A percentile compares a stretch with the other conserved stretches of the same genome.
phyloP scores from a whole-genome alignment of 2,329 filamentous ascomycete genomes.

The Thielaviopsis euricoi region DNA sequence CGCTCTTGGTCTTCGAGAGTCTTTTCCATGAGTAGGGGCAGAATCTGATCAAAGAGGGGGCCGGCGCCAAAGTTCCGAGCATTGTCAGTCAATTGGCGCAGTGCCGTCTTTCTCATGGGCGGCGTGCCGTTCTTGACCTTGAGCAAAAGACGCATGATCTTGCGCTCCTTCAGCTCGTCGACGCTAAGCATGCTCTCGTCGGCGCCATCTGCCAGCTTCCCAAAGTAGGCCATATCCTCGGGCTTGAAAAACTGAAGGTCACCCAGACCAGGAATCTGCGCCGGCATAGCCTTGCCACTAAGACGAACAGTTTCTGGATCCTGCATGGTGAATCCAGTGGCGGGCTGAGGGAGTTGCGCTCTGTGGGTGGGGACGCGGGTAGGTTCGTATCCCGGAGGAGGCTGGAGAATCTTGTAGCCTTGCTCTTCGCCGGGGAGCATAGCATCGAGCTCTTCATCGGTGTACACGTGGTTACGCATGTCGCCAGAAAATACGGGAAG shows the following conservation, averaged over 20 bases:
- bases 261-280: slow-evolving; percentile 88
- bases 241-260: slow-evolving; percentile 97
- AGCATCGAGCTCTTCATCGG: slow-evolving; percentile 84
- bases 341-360: slow-evolving; percentile 45
- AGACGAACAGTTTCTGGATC: slow-evolving; percentile 72
- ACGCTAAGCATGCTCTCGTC: slow-evolving; percentile 86
- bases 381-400: slow-evolving; percentile 82
- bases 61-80: slow-evolving; percentile 90
- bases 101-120: slow-evolving; percentile 93
- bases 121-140: slow-evolving; percentile 99
- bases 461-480: slow-evolving; percentile 64
- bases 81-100: slow-evolving; percentile 95
- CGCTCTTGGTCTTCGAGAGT: slow-evolving; percentile 94
- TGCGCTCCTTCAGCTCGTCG: slow-evolving; percentile 91
- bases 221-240: slow-evolving; percentile 97
- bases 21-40: slow-evolving; percentile 95
- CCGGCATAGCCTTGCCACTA: slow-evolving; percentile 79
- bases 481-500: slow-evolving; percentile 74
- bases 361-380: slow-evolving; percentile 62
- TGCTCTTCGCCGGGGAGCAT: slow-evolving; percentile 79
- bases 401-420: slow-evolving; percentile 82
- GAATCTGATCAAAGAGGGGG: slow-evolving; percentile 89
- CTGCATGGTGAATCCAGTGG: slow-evolving; percentile 90
- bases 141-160: slow-evolving; percentile 90
- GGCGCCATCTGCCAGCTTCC: slow-evolving; percentile 84